Percentiles rank a stretch among this genome's conserved stretches.
Evolutionary conservation across 2,329 filamentous ascomycete species (phyloP).

Genomic region (Didymella sp.): DNA sequence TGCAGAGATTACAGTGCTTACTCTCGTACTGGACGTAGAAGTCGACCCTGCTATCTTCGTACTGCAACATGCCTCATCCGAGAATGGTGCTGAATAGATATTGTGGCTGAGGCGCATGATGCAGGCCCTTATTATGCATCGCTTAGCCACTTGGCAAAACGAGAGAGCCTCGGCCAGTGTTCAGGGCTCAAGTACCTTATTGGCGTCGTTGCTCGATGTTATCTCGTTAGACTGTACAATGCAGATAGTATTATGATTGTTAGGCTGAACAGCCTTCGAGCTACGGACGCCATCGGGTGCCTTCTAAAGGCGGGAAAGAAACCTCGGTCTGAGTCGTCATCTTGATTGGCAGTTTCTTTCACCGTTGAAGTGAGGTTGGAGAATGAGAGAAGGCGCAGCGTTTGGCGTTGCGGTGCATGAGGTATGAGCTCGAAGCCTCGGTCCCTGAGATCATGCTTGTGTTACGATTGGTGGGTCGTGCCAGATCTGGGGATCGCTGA

Average conservation of each 20-base stretch:
- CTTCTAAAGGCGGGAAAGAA: constrained; percentile 1
- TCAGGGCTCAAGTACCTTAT: background rate
- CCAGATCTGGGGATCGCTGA: constrained; percentile 5
- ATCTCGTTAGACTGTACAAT: background rate
- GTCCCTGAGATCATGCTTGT: background rate
- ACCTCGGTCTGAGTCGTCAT: constrained; percentile 12
- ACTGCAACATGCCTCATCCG: background rate
- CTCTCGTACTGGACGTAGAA: no score
- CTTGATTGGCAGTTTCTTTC: constrained; percentile 9
- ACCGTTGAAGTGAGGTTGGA: background rate
- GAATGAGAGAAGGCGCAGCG: constrained; percentile 3
- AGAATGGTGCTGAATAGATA: background rate
- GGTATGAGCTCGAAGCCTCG: constrained; percentile 11
- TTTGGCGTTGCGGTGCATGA: constrained; percentile 6
- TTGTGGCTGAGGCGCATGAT: constrained; percentile 4
- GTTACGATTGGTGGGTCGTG: constrained; percentile 2
- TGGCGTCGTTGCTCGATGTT: background rate
- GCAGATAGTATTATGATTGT: background rate
- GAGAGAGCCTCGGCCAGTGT: constrained; percentile 7
- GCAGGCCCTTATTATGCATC: constrained; percentile 7
- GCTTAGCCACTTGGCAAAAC: constrained; percentile 9
- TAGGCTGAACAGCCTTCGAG: background rate
- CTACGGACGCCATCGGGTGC: constrained; percentile 11
- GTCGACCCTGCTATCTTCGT: background rate
- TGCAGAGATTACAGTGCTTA: no score